Evolutionary conservation across 1,284 basidiomycete genomes (phyloP).

Genomic region (Earliella scabrosa): DNA sequence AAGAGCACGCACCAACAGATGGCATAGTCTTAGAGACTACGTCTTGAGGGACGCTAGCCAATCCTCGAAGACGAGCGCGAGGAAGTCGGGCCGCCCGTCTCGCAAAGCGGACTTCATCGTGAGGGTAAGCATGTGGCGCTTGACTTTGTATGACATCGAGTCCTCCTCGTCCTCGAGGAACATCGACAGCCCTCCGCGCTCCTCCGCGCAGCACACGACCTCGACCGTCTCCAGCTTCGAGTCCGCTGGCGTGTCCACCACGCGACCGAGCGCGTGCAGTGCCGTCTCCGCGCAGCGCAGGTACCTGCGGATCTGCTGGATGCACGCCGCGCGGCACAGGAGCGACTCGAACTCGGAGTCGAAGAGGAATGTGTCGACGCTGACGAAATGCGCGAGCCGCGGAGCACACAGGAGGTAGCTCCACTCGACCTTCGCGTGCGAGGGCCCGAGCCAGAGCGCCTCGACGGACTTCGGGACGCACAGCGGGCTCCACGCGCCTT

Average conservation of each 20-base stretch:
- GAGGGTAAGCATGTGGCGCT: neutral
- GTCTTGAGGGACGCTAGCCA: too few species aligned
- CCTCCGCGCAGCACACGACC: neutral
- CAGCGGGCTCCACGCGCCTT: neutral
- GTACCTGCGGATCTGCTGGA: neutral
- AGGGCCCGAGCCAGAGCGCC: neutral
- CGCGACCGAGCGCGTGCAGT: neutral
- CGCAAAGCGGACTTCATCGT: neutral
- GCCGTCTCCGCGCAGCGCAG: neutral
- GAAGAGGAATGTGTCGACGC: neutral
- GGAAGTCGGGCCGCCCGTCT: neutral
- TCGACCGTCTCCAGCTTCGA: neutral
- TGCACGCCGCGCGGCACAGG: neutral
- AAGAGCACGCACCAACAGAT: too few species aligned
- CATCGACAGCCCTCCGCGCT: neutral
- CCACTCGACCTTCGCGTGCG: neutral
- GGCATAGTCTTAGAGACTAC: too few species aligned
- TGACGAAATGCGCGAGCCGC: neutral
- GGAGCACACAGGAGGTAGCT: neutral
- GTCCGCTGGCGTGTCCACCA: neutral
- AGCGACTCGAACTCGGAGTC: neutral
- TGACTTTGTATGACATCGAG: neutral
- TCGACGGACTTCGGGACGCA: neutral
- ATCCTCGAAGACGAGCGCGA: neutral
- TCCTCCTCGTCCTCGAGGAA: neutral